Conservation (phyloP, 2,329 filamentous ascomycete species). For the Tolypocladium guangdongense region DNA sequence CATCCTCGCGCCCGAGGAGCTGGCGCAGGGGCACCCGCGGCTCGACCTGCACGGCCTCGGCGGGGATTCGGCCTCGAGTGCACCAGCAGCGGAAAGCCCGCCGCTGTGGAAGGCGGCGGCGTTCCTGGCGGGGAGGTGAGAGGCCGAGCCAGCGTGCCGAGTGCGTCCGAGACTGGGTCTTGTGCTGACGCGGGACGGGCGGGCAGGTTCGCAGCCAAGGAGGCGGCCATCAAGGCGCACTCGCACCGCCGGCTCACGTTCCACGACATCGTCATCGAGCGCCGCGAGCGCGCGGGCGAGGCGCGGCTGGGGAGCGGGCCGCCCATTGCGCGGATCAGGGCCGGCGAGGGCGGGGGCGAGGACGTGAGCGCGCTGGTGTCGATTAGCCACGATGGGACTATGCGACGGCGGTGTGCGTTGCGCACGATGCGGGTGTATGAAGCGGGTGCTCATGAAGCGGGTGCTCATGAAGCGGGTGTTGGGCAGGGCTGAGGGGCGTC, state of each 20-base stretch:
- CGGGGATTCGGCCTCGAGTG: not conserved
- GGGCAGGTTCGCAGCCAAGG: constrained; percentile 58
- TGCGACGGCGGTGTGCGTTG: constrained; percentile 59
- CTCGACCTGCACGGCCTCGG: not conserved
- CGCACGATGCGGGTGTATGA: constrained; percentile 13
- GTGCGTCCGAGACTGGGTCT: not conserved
- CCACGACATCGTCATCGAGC: constrained; percentile 45
- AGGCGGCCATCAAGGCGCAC: constrained; percentile 64
- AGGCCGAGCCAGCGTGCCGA: not conserved
- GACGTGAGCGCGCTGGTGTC: constrained; percentile 56
- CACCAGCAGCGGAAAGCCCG: constrained; percentile 7
- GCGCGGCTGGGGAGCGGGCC: constrained; percentile 25
- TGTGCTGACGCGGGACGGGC: not conserved
- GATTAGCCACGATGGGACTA: constrained; percentile 83
- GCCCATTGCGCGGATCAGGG: constrained; percentile 32
- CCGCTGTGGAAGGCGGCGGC: constrained; percentile 23
- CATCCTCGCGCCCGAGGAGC: constrained; percentile 31
- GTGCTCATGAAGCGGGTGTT: not conserved
- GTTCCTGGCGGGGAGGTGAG: constrained; percentile 25
- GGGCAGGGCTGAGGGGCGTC: not conserved
- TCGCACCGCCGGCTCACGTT: constrained; percentile 46
- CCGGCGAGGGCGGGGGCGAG: constrained; percentile 12
- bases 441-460: not conserved
- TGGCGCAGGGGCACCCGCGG: constrained; percentile 11
- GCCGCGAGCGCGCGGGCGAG: constrained; percentile 9